Evolutionary conservation across 2,329 filamentous ascomycete species (phyloP), one percentile per base, ranked within the genome.

Genomic region (Immersiporthe knoxdaviesiana): DNA sequence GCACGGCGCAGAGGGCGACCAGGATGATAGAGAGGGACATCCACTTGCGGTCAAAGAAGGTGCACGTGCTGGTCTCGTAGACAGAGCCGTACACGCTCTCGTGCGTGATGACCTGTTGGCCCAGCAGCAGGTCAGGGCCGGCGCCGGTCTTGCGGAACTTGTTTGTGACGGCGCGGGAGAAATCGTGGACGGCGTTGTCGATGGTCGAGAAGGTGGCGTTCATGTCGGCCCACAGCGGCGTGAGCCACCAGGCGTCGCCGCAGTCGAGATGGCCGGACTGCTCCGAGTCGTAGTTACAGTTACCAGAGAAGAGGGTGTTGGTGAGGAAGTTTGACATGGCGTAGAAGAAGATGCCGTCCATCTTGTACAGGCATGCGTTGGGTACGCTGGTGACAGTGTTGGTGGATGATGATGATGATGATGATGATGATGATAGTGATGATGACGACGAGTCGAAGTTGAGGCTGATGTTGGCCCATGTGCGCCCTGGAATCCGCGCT

Each of bases 281-380:
- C 18, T 21, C 32, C 35, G 16, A 30, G 63, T 69, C 59, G 52
- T 72, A 73, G 37, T 7, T 44, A 65, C 71, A 73, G 37, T 11
- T 50, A 5, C 63, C 72, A 50, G 52, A 21, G 70, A 72, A 72
- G 7, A 69, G 65, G 8, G 63, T 67, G 52, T 67, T 39, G 50
- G 63, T 39, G 24, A 72, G 67, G 65, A 71, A 72, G 32, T 37
- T 62, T 3, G 47, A 35, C 21, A 74, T 37, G 3, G 73, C 73
- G 1, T 21, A 61, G 27, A 65, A 67, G 61, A 71, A 74, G n/a
- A 60, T 60, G n/a, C 47, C 50, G 59, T 68, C 50, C 64, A 73
- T 69, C 65, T 73, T 73, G 70, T 74, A 74, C 18, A 74, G 70
- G 59, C 73, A 74, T 6, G 64, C 70, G 37, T 74, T 71, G 11